phyloP scores from a whole-genome alignment of 202 grass and related monocot genomes.

The Setaria viridis region DNA sequence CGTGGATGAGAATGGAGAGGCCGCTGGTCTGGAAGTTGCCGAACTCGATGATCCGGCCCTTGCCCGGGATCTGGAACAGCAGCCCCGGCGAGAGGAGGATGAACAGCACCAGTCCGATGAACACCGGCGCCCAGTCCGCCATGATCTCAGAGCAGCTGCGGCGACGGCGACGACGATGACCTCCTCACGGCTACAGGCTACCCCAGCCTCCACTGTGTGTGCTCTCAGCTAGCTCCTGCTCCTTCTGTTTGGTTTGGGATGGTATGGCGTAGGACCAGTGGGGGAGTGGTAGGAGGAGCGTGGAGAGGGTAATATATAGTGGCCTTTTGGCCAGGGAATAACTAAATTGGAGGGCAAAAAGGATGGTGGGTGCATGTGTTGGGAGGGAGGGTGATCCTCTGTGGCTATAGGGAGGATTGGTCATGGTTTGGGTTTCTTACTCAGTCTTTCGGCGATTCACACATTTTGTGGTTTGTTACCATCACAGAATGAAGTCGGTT shows the following conservation, averaged over 20 bases:
- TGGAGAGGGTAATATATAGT: conserved; percentile 23
- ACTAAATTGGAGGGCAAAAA: conserved; percentile 26
- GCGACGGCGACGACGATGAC: too few species aligned
- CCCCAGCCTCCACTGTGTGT: not conserved
- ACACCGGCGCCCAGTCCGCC: conserved; percentile 86
- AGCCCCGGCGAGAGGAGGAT: conserved; percentile 86
- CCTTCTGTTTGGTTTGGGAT: not conserved
- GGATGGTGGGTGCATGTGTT: conserved; percentile 22
- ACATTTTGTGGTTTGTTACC: too few species aligned
- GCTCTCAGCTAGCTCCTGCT: not conserved
- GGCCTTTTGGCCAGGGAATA: conserved; percentile 22
- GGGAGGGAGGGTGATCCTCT: conserved; percentile 11
- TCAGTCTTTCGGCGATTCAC: too few species aligned
- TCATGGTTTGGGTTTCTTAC: too few species aligned
- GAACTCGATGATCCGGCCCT: conserved; percentile 68
- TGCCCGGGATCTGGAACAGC: conserved; percentile 86
- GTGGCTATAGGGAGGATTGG: too few species aligned
- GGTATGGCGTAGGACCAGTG: conserved; percentile 14
- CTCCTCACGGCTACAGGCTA: not conserved
- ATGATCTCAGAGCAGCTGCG: conserved; percentile 24
- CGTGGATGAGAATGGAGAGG: conserved; percentile 78
- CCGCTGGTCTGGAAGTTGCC: conserved; percentile 91
- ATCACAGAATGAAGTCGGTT: too few species aligned
- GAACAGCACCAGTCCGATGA: conserved; percentile 82
- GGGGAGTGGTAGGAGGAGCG: conserved; percentile 22